Percentiles rank a stretch among this genome's conserved stretches.
phyloP scores from a whole-genome alignment of 2,329 filamentous ascomycete genomes.

The Aspergillus ochraceoroseus region DNA sequence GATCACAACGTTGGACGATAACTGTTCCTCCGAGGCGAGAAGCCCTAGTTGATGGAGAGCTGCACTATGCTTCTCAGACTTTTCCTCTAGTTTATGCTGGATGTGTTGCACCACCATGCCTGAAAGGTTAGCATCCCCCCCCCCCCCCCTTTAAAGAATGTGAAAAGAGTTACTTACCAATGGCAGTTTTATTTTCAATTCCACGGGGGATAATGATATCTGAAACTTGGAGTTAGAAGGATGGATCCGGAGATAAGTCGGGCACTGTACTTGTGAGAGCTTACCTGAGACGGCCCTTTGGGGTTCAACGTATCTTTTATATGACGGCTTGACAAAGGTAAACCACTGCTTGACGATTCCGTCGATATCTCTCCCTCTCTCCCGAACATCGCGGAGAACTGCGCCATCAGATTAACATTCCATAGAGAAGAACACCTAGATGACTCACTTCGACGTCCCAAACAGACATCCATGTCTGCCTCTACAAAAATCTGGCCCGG shows the following conservation, averaged over 20 bases:
- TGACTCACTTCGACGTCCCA: conserved; percentile 73
- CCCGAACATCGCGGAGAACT: conserved; percentile 83
- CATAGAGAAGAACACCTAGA: background rate
- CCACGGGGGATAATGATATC: conserved; percentile 94
- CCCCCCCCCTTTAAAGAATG: no score
- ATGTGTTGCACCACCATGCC: conserved; percentile 94
- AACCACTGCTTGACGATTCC: conserved; percentile 99
- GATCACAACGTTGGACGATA: conserved; percentile 70
- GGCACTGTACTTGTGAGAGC: conserved; percentile 23
- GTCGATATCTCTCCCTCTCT: conserved; percentile 85
- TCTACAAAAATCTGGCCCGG: conserved; percentile 76
- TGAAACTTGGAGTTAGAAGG: conserved; percentile 25
- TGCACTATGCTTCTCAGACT: conserved; percentile 75
- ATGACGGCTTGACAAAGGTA: conserved; percentile 91
- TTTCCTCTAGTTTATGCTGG: conserved; percentile 76
- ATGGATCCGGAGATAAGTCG: no score
- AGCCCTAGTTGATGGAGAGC: conserved; percentile 69
- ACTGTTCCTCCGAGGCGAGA: conserved; percentile 61
- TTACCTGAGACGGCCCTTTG: conserved; percentile 77
- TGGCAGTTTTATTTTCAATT: conserved; percentile 90
- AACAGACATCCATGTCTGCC: conserved; percentile 88
- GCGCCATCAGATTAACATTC: conserved; percentile 9
- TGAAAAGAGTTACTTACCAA: conserved; percentile 43
- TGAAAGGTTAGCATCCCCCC: conserved; percentile 39
- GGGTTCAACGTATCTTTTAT: conserved; percentile 86